Conservation (phyloP, 352 stramenopile species). For the Pythium phragmitis region DNA sequence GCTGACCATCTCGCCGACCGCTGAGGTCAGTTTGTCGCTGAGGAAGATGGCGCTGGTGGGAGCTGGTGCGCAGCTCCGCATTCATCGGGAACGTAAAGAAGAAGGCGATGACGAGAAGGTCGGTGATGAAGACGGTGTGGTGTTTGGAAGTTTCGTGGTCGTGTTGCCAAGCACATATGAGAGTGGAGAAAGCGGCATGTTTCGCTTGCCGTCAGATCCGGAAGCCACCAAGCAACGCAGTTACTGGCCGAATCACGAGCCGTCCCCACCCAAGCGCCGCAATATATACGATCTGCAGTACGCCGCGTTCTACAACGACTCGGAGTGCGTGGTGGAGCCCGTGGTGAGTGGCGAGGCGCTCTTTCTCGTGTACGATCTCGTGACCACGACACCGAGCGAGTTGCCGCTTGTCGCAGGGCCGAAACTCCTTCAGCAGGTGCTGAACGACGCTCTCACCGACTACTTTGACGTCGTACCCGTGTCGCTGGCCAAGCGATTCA, state of each 20-base stretch:
- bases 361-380: constrained; percentile 15
- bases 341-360: not conserved
- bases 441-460: not conserved
- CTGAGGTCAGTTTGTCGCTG: too few relatives aligned
- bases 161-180: too few relatives aligned
- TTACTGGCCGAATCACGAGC: not conserved
- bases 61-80: too few relatives aligned
- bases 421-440: not conserved
- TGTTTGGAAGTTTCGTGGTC: too few relatives aligned
- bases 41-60: too few relatives aligned
- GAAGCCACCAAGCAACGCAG: not conserved
- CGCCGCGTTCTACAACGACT: constrained; percentile 3
- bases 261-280: not conserved
- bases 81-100: too few relatives aligned
- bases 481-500: not conserved
- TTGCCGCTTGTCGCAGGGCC: not conserved
- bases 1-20: too few relatives aligned
- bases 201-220: not conserved
- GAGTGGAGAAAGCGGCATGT: not conserved
- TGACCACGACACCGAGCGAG: not conserved
- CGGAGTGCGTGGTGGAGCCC: not conserved
- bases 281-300: constrained; percentile 2
- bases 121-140: too few relatives aligned
- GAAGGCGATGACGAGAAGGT: too few relatives aligned
- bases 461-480: not conserved